phyloP scores from a whole-genome alignment of 164 flowering plant genomes.

The Cinnamomum chago region DNA sequence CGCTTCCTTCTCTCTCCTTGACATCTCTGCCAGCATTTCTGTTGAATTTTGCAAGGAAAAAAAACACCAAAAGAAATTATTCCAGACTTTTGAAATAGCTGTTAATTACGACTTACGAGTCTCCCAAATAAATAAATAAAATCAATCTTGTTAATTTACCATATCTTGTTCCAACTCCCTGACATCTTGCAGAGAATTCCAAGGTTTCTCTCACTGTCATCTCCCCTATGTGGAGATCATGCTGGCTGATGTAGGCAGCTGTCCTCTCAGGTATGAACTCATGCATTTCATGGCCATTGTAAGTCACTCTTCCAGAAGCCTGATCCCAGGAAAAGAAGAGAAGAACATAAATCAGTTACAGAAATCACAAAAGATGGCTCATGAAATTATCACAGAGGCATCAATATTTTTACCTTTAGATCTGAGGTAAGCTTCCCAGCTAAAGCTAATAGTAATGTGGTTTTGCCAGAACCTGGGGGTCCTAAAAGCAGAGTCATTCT shows the following conservation, averaged over 20 bases:
- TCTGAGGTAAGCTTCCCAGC: slow-evolving; percentile 75
- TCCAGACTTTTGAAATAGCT: no score
- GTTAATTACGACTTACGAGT: no score
- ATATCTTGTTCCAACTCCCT: slow-evolving; percentile 82
- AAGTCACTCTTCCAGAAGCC: slow-evolving; percentile 76
- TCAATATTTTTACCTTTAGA: not conserved
- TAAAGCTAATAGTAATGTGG: slow-evolving; percentile 75
- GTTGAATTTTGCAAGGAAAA: slow-evolving; percentile 6
- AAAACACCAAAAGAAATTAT: not conserved
- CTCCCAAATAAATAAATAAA: not conserved
- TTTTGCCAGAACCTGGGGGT: slow-evolving; percentile 93
- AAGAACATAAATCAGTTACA: not conserved
- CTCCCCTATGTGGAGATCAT: slow-evolving; percentile 86
- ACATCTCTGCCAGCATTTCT: slow-evolving; percentile 93
- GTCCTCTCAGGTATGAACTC: slow-evolving; percentile 88
- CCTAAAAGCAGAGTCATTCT: slow-evolving; percentile 87
- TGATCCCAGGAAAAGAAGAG: slow-evolving; percentile 14
- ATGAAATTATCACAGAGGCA: not conserved
- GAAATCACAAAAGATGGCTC: not conserved
- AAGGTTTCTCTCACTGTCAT: slow-evolving; percentile 98
- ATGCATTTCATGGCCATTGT: slow-evolving; percentile 67
- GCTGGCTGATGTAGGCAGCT: slow-evolving; percentile 87
- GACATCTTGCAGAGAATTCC: slow-evolving; percentile 81
- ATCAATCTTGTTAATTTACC: slow-evolving; percentile 24
- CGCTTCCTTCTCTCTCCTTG: slow-evolving; percentile 85